phyloP scores from a whole-genome alignment of 768 basidiomycete genomes.

The Suillus variegatus region DNA sequence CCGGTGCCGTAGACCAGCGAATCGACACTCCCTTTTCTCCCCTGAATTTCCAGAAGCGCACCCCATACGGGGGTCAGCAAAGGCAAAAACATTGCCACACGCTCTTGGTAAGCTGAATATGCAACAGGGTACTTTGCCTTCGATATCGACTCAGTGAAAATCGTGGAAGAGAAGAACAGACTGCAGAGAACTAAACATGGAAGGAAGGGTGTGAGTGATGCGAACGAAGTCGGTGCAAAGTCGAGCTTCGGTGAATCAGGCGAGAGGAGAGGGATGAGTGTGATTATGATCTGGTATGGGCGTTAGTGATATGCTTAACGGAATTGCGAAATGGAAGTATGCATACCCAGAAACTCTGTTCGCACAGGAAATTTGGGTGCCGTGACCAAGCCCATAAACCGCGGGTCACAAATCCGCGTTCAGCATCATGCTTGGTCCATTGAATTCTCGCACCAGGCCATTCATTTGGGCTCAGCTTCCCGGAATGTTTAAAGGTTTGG shows the following conservation, averaged over 20 bases:
- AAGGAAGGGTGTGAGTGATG: slow-evolving; percentile 39
- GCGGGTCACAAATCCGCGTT: slow-evolving; percentile 81
- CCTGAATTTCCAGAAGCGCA: slow-evolving; percentile 36
- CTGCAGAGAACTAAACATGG: slow-evolving; percentile 64
- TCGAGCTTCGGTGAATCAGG: slow-evolving; percentile 31
- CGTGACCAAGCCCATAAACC: slow-evolving; percentile 87
- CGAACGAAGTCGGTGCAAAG: slow-evolving; percentile 23
- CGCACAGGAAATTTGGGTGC: slow-evolving; percentile 93
- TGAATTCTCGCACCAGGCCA: slow-evolving; percentile 68
- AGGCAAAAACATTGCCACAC: slow-evolving; percentile 82
- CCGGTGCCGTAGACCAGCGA: slow-evolving; percentile 45
- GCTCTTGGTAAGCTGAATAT: slow-evolving; percentile 71
- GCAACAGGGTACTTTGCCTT: slow-evolving; percentile 66
- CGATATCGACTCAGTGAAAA: slow-evolving; percentile 82
- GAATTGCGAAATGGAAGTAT: not conserved
- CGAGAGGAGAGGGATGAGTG: slow-evolving; percentile 62
- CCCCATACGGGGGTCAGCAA: slow-evolving; percentile 47
- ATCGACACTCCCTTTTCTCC: slow-evolving; percentile 40
- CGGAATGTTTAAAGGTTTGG: slow-evolving; percentile 71
- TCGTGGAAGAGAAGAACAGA: slow-evolving; percentile 78
- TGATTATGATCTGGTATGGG: slow-evolving; percentile 59
- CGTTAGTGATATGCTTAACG: slow-evolving; percentile 10
- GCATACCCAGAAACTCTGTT: slow-evolving; percentile 85
- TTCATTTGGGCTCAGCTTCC: slow-evolving; percentile 40
- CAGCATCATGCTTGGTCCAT: slow-evolving; percentile 66